phyloP scores from a whole-genome alignment of 495 filamentous ascomycete species.

The Aspergillus affinis region DNA sequence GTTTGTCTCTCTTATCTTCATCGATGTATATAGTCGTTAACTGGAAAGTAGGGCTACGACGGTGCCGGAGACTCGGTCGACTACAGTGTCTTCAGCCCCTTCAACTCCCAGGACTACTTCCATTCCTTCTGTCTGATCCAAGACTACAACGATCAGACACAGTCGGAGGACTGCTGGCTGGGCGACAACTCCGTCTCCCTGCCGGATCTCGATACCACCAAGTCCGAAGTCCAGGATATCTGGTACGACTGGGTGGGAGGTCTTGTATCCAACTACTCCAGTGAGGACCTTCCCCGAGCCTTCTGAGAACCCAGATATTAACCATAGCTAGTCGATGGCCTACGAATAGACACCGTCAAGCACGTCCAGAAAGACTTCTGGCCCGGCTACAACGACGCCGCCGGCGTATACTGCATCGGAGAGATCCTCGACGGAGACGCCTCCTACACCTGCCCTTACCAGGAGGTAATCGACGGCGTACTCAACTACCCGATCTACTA shows the following conservation, averaged over 20 bases:
- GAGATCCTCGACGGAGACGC: constrained; percentile 68
- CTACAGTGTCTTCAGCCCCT: constrained; percentile 63
- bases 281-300: constrained; percentile 17
- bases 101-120: constrained; percentile 62
- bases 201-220: constrained; percentile 69
- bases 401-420: constrained; percentile 69
- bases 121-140: constrained; percentile 64
- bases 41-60: constrained; percentile 48
- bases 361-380: constrained; percentile 74
- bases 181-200: constrained; percentile 61
- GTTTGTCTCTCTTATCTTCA: constrained; percentile 26
- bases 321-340: constrained; percentile 58
- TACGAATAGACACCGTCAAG: constrained; percentile 74
- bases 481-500: constrained; percentile 66
- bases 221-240: constrained; percentile 50
- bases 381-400: constrained; percentile 59
- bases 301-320: not conserved
- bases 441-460: constrained; percentile 63
- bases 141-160: constrained; percentile 58
- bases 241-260: constrained; percentile 66
- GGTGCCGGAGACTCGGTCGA: constrained; percentile 55
- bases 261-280: constrained; percentile 66
- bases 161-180: constrained; percentile 60
- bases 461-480: constrained; percentile 57
- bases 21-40: not conserved